Evolutionary conservation across 306 rosid species (phyloP).

Genomic region (Citrullus mucosospermus): DNA sequence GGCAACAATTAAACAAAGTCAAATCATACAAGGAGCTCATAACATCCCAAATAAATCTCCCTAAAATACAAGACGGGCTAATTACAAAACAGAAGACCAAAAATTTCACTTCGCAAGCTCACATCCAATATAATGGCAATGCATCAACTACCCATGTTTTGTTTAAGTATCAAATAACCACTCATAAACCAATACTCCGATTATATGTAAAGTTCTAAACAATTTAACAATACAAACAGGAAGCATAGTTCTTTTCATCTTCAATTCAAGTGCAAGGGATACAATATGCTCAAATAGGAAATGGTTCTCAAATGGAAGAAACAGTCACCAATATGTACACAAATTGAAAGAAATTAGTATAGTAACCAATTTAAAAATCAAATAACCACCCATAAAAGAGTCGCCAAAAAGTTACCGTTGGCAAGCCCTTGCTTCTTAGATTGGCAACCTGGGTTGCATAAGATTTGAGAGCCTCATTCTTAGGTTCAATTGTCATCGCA

Average conservation of each 20-base stretch:
- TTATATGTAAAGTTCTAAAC: background rate
- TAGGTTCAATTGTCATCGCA: slow-evolving; percentile 77
- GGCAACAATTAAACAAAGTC: background rate
- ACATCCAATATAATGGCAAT: background rate
- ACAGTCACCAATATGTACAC: background rate
- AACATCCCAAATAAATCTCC: background rate
- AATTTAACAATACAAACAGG: background rate
- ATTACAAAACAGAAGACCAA: background rate
- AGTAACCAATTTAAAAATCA: background rate
- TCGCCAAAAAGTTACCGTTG: slow-evolving; percentile 49
- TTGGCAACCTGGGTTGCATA: slow-evolving; percentile 59
- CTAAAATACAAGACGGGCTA: background rate
- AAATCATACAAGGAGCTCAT: background rate
- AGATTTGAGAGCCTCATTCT: slow-evolving; percentile 71
- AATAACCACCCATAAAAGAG: background rate
- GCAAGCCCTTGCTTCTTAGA: slow-evolving; percentile 66
- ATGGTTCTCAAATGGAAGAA: background rate
- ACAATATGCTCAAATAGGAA: background rate
- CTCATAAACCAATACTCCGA: background rate
- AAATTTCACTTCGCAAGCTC: background rate
- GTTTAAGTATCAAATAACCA: too few species aligned
- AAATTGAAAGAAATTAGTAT: background rate
- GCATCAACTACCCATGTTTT: too few species aligned
- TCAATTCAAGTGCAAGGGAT: background rate
- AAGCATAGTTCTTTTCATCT: background rate